These are phyloP conservation scores for Carpinus fangiana DNA, from an alignment of 306 rosid genomes.

Conservation along the genomic window DNA sequence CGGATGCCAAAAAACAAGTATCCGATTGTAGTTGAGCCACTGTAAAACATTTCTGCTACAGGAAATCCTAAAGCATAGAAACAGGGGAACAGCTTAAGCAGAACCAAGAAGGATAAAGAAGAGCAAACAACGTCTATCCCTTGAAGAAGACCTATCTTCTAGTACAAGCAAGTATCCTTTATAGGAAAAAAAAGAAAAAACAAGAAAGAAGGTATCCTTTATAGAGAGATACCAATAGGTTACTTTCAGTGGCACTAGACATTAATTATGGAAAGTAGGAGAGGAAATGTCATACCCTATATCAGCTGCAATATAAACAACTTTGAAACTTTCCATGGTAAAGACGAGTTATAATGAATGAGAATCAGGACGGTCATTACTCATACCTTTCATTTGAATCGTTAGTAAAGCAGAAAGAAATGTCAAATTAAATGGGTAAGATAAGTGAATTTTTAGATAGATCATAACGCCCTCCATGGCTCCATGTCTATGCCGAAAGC, in stretches of 20 bases:
- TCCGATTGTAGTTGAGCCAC: conserved; percentile 55
- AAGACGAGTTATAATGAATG: neutral
- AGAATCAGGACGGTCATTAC: neutral
- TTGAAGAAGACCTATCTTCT: neutral
- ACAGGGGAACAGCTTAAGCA: neutral
- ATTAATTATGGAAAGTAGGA: neutral
- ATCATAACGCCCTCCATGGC: neutral
- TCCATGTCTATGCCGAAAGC: neutral
- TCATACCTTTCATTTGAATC: neutral
- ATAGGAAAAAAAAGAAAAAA: neutral
- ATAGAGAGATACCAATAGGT: neutral
- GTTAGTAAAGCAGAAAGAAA: neutral
- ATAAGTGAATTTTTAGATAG: neutral
- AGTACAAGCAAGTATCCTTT: neutral
- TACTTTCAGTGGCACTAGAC: neutral
- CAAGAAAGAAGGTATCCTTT: no score
- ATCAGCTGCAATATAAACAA: neutral
- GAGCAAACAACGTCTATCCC: neutral
- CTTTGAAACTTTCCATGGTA: neutral
- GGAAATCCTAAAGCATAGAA: neutral
- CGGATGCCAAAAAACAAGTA: conserved; percentile 89
- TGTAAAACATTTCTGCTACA: conserved; percentile 14
- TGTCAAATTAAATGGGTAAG: neutral
- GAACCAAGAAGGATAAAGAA: neutral
- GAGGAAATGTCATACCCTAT: neutral